A percentile compares a stretch with the other conserved stretches of the same genome.
Evolutionary conservation across 2,329 filamentous ascomycete species (phyloP).

Genomic region (Parastagonospora avenae): DNA sequence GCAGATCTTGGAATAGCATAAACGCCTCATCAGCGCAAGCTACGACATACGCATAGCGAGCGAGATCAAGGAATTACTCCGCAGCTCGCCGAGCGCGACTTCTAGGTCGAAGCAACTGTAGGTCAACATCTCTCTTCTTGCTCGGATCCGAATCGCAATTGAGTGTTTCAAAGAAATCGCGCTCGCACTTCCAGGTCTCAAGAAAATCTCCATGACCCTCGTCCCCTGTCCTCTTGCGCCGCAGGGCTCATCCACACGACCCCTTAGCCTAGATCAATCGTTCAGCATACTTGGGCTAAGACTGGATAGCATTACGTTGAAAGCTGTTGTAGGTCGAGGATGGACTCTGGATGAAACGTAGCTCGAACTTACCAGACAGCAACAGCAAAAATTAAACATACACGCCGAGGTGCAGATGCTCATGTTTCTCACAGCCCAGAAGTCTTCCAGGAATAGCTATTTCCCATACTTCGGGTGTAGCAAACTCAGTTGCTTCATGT

Average conservation of each 20-base stretch:
- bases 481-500: conserved; percentile 32
- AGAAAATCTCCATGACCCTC: not conserved
- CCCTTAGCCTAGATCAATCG: not conserved
- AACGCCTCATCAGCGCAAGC: not conserved
- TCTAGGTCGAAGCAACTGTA: conserved; percentile 23
- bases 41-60: not conserved
- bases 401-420: conserved; percentile 31
- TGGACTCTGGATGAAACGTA: conserved; percentile 5
- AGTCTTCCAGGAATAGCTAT: conserved; percentile 4
- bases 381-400: conserved; percentile 22
- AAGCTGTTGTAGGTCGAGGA: not conserved
- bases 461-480: conserved; percentile 31
- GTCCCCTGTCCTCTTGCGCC: not conserved
- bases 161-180: conserved; percentile 25
- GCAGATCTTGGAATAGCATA: not conserved
- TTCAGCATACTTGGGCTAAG: not conserved
- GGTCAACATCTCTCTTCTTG: conserved; percentile 24
- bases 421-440: conserved; percentile 15
- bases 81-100: conserved; percentile 9
- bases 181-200: not conserved
- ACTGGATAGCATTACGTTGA: not conserved
- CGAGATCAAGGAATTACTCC: not conserved
- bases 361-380: conserved; percentile 23
- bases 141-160: conserved; percentile 26
- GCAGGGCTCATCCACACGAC: not conserved